Conservation (phyloP, 148 eudicot species). For the Amaranthus palmeri region DNA sequence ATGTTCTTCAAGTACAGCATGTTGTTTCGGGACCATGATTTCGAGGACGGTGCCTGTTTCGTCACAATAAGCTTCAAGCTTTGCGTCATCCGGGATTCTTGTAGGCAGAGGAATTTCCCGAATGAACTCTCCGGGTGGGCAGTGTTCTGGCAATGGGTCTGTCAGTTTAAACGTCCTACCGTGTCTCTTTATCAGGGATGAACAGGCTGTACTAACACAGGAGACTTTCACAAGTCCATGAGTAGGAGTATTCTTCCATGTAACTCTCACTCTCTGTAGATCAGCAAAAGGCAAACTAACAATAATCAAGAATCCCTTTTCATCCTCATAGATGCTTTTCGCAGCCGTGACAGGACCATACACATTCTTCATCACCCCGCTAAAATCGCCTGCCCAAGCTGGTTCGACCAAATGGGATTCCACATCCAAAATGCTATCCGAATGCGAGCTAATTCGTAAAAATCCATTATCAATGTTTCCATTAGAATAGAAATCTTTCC, state of each 20-base stretch:
- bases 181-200: constrained; percentile 44
- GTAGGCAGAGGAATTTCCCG: constrained; percentile 44
- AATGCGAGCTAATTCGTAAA: constrained; percentile 30
- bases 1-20: constrained; percentile 47
- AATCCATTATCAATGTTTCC: constrained; percentile 28
- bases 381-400: constrained; percentile 41
- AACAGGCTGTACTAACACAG: constrained; percentile 46
- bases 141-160: constrained; percentile 49
- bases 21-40: constrained; percentile 57
- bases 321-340: constrained; percentile 59
- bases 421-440: constrained; percentile 29
- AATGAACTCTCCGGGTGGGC: constrained; percentile 57
- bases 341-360: constrained; percentile 59
- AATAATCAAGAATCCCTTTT: constrained; percentile 44
- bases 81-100: constrained; percentile 57
- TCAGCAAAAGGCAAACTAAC: constrained; percentile 55
- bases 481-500: constrained; percentile 33
- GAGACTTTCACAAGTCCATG: constrained; percentile 50
- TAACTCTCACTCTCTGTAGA: constrained; percentile 44
- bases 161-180: constrained; percentile 52
- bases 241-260: constrained; percentile 49
- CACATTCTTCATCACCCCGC: constrained; percentile 48
- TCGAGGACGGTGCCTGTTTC: constrained; percentile 51
- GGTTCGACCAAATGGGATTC: constrained; percentile 38
- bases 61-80: constrained; percentile 55